Evolutionary conservation across 192 early-diverging fungal species (phyloP), one percentile per base, ranked within the genome.

Genomic region (Entophlyctis luteolus): DNA sequence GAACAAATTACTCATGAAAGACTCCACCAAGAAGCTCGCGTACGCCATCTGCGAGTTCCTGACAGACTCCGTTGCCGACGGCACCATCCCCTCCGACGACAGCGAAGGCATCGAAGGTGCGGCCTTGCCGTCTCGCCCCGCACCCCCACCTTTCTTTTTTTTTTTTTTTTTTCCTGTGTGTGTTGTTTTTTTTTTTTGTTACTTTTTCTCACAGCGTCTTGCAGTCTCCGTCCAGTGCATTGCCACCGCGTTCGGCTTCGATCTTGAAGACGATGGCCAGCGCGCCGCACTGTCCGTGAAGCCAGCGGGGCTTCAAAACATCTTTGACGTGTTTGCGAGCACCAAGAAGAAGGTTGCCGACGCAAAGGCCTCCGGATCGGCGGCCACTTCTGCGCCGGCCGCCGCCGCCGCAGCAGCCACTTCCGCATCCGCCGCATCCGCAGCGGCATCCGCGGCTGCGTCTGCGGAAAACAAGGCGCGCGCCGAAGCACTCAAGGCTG

Each of bases 171-270:
- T 31, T 4, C 59, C 10, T 29, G 39, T 18, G 8, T 52, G n/a
- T 52, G 23, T 12, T n/a, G 20, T n/a, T 10, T 12, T 45, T 45
- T 10, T 45, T 12, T 12, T 12, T 45, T 12, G 10, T 12, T 18
- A 28, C 16, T n/a, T 25, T 73, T 22, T 5, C 22, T 14, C 14
- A 42, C 4, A 25, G n/a, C n/a, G 10, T 42, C 8, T 42, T 42
- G 39, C 74, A 86, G 88, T 92, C 31, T 93, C 93, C 69, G 90
- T 94, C 75, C 92, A 95, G 72, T 95, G 93, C 81, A 93, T 99
- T 48, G 84, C 88, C 48, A 95, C 97, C 62, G 91, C 94, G 22
- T 99, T 99, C 79, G 91, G 86, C 28, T 85, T 99, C 46, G 87
- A 95, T 65, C 45, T 82, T 33, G 76, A 79, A 32, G 91, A 97